Percentiles rank a stretch among this genome's conserved stretches.
Evolutionary conservation across 306 rosid genomes (phyloP).

Genomic region (Mimosa bimucronata): DNA sequence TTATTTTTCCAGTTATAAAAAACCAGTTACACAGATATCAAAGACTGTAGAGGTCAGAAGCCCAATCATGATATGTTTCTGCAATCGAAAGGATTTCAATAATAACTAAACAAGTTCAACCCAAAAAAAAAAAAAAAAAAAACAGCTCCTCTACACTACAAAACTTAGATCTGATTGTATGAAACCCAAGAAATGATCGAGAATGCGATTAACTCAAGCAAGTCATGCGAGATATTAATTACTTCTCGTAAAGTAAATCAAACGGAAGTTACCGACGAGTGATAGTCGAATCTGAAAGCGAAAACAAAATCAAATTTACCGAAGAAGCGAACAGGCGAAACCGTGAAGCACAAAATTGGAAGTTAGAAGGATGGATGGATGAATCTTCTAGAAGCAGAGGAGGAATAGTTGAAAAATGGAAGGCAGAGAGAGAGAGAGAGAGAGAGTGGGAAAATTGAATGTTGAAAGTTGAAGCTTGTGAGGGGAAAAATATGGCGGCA

Average conservation of each 20-base stretch:
- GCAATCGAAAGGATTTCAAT: not conserved
- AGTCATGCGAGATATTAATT: not conserved
- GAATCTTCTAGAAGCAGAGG: not conserved
- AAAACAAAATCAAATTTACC: not conserved
- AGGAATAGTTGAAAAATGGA: not conserved
- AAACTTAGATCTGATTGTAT: slow-evolving; percentile 36
- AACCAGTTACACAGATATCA: not conserved
- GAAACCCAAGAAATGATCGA: not conserved
- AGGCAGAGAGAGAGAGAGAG: not conserved
- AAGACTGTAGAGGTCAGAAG: not conserved
- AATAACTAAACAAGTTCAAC: not conserved
- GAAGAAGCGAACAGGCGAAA: not conserved
- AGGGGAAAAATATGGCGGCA: not conserved
- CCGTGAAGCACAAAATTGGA: not conserved
- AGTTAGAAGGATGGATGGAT: not conserved
- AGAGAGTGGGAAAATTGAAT: not conserved
- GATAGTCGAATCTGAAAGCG: not conserved
- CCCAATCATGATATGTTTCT: not conserved
- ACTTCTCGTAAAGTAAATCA: not conserved
- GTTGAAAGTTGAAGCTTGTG: not conserved
- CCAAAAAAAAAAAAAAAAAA: too few species aligned
- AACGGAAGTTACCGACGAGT: not conserved
- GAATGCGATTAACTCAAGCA: not conserved
- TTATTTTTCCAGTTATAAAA: not conserved
- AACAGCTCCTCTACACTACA: not conserved